Percentiles rank a stretch among this genome's conserved stretches.
phyloP scores from a whole-genome alignment of 768 basidiomycete genomes.

The Lyophyllum semitale region DNA sequence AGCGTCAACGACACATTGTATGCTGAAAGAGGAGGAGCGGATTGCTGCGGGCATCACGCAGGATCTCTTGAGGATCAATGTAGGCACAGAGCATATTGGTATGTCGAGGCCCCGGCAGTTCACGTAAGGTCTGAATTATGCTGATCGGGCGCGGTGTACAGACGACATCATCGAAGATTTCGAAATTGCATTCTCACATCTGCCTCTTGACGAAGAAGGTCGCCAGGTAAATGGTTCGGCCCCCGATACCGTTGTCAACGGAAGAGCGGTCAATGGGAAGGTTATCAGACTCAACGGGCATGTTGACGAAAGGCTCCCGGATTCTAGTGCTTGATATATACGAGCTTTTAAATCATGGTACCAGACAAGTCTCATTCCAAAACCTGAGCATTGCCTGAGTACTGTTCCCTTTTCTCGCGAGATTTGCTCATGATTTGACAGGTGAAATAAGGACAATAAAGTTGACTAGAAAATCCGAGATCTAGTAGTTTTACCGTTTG shows the following conservation, averaged over 20 bases:
- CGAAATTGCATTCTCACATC: slow-evolving; percentile 9
- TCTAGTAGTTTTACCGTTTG: too few relatives aligned
- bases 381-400: too few relatives aligned
- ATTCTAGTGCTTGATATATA: too few relatives aligned
- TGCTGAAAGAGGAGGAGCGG: slow-evolving; percentile 52
- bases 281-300: too few relatives aligned
- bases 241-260: background rate
- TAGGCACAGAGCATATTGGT: slow-evolving; percentile 17
- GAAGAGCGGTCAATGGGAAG: background rate
- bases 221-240: background rate
- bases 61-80: slow-evolving; percentile 57
- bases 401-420: too few relatives aligned
- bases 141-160: background rate
- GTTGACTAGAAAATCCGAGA: too few relatives aligned
- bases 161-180: slow-evolving; percentile 16
- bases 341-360: too few relatives aligned
- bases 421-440: too few relatives aligned
- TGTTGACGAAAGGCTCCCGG: too few relatives aligned
- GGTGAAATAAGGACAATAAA: too few relatives aligned
- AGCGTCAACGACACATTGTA: slow-evolving; percentile 63
- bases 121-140: background rate
- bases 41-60: slow-evolving; percentile 52
- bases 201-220: background rate
- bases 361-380: too few relatives aligned
- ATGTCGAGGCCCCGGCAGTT: background rate